Base-by-base conservation (phyloP, 331 rosid species). In the Pyracantha coccinea region DNA sequence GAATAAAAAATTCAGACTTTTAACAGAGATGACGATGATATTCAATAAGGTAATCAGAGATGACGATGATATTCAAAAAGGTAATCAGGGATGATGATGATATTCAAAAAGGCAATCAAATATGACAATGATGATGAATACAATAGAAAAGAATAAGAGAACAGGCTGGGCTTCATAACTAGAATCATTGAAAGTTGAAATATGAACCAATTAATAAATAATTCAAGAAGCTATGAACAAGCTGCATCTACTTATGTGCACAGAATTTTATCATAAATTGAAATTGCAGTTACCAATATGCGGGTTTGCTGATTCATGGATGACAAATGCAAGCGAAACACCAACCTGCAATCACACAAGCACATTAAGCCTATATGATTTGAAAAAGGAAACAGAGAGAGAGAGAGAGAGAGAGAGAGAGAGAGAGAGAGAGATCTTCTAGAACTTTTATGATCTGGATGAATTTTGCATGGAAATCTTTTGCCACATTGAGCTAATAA, bases 231-330 rank as follows among this genome's bases (percentile, higher is more conserved):
- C 68, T 31, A 41, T 23, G 77, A 38, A 66, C 33, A 45, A 23
- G 23, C 63, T 6, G 13, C 38, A 55, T 31, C 9, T 44, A 25
- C 10, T 53, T 33, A 58, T 53, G 50, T 8, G 32, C 72, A 8
- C 41, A 63, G 21, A 52, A 52, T 31, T 9, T 59, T 13, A 4
- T 27, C 14, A 70, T 50, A 41, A 57, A 68, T 45, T 35, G 59
- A 83, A 45, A 76, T 16, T 72, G 71, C 35, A 81, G 92, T 84
- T 83, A 92, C 99, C 99, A 81, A 95, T 84, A 83, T 95, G 99
- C 68, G 97, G 99, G 78, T 95, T 95, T 55, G 99, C 98, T 58
- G 99, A 95, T 86, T 95, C 98, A 47, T 92, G 93, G 83, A 90
- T 92, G 79, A 95, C 99, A 86, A 95, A 95, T 71, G 91, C 99